A percentile compares a stretch with the other conserved stretches of the same genome.
These are phyloP conservation scores for Pulveroboletus frians DNA, from an alignment of 768 basidiomycete species.

Conservation along the genomic window DNA sequence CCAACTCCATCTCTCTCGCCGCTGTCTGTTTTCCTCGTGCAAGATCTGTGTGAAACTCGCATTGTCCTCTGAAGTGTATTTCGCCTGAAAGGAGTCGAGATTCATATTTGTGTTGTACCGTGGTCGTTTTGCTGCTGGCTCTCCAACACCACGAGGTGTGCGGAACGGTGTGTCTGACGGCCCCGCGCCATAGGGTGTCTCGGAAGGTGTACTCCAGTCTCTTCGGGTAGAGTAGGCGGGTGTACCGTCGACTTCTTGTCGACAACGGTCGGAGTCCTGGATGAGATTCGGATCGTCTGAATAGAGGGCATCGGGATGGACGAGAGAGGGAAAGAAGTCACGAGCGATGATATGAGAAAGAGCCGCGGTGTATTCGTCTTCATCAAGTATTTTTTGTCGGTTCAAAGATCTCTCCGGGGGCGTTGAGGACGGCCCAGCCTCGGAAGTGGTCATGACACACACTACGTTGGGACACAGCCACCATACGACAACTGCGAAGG, in stretches of 20 bases:
- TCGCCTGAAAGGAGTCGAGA: conserved; percentile 84
- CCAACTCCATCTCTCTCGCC: conserved; percentile 83
- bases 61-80: conserved; percentile 96
- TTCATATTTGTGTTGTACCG: conserved; percentile 59
- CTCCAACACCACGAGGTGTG: conserved; percentile 35
- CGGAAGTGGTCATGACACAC: conserved; percentile 29
- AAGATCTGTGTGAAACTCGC: conserved; percentile 92
- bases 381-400: conserved; percentile 69
- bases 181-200: conserved; percentile 59
- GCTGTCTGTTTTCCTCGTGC: conserved; percentile 78
- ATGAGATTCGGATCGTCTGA: conserved; percentile 76
- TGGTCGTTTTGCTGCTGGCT: conserved; percentile 49
- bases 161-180: conserved; percentile 65
- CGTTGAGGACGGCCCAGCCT: conserved; percentile 25
- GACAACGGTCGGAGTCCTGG: conserved; percentile 64
- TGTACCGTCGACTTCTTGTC: conserved; percentile 58
- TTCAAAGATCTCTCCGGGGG: conserved; percentile 55
- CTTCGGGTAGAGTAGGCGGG: conserved; percentile 36
- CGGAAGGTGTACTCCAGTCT: conserved; percentile 44
- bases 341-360: conserved; percentile 91
- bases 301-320: conserved; percentile 75
- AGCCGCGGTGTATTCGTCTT: conserved; percentile 92
- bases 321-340: conserved; percentile 95
- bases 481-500: not conserved
- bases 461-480: conserved; percentile 10